A percentile compares a stretch with the other conserved stretches of the same genome.
These are phyloP conservation scores for Penicillium steckii DNA, from an alignment of 495 filamentous ascomycete species.

Conservation along the genomic window DNA sequence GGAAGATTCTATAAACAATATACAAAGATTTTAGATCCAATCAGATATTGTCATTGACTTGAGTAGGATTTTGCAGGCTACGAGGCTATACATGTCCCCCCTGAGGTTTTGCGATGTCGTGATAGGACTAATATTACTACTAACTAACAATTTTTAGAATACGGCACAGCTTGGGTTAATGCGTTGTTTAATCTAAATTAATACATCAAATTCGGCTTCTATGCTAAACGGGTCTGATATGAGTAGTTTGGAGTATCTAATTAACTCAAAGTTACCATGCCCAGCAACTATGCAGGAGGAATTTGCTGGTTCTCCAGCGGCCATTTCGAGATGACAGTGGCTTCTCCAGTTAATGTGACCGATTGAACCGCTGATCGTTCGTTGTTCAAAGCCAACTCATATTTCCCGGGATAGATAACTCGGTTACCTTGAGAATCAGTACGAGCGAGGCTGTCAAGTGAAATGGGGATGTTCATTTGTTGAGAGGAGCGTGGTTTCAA, in stretches of 20 bases:
- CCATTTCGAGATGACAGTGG: slow-evolving; percentile 31
- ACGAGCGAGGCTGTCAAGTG: slow-evolving; percentile 57
- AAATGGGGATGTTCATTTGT: slow-evolving; percentile 47
- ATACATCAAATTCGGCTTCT: too few species aligned
- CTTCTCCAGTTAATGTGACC: slow-evolving; percentile 33
- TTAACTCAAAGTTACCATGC: not conserved
- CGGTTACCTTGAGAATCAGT: slow-evolving; percentile 57
- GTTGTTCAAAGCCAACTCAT: slow-evolving; percentile 58
- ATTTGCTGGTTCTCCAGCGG: slow-evolving; percentile 31
- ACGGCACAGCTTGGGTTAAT: too few species aligned
- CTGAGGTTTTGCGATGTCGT: too few species aligned
- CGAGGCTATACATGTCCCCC: too few species aligned
- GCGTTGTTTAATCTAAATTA: too few species aligned
- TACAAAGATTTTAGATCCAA: too few species aligned
- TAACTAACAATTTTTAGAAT: too few species aligned
- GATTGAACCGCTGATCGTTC: slow-evolving; percentile 27
- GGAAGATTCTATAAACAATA: not conserved
- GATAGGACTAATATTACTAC: too few species aligned
- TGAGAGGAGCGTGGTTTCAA: slow-evolving; percentile 39
- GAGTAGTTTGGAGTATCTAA: not conserved
- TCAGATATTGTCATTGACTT: too few species aligned
- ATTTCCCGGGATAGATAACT: slow-evolving; percentile 64
- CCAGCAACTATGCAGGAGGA: slow-evolving; percentile 13
- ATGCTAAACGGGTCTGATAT: too few species aligned
- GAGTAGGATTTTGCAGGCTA: too few species aligned